Conservation (phyloP, 176 grass and related monocot species). For the Sorghum bicolor region Sorghum_bicolor_NCBIv3 NC_012872.2:974501-975000, state of each 20-base stretch:
- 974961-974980: constrained; percentile 92
- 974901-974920: constrained; percentile 82
- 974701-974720: neutral
- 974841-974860: constrained; percentile 76
- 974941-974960: constrained; percentile 87
- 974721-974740: neutral
- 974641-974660: constrained; percentile 67
- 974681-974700: constrained; percentile 65
- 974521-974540: too few relatives aligned
- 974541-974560: constrained; percentile 88
- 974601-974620: constrained; percentile 72
- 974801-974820: constrained; percentile 78
- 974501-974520: neutral
- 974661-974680: constrained; percentile 51
- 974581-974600: constrained; percentile 63
- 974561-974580: constrained; percentile 72
- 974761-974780: neutral
- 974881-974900: constrained; percentile 87
- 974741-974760: neutral
- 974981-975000: constrained; percentile 81
- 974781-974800: neutral
- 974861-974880: constrained; percentile 71
- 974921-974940: constrained; percentile 61
- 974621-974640: constrained; percentile 64
- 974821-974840: constrained; percentile 84